phyloP scores from a whole-genome alignment of 202 grass and related monocot species.

The Alloteropsis angusta region DNA sequence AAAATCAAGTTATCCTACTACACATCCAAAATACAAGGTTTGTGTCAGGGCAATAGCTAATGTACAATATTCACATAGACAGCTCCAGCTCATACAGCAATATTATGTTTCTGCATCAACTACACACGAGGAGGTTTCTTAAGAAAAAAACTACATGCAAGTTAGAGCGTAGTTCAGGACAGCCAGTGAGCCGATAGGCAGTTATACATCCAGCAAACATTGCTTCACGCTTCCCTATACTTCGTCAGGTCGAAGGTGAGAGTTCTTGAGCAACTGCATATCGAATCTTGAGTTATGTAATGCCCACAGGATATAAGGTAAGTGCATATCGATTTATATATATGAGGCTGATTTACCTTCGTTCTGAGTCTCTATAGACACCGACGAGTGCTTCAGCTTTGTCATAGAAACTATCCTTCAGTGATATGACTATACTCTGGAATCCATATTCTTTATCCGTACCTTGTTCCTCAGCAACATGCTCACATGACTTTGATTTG shows the following conservation, averaged over 20 bases:
- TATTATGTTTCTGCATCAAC: not conserved
- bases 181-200: not conserved
- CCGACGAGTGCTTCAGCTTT: conserved; percentile 97
- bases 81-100: not conserved
- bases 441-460: conserved; percentile 64
- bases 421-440: conserved; percentile 95
- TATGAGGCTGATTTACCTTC: conserved; percentile 32
- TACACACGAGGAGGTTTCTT: not conserved
- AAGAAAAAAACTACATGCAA: not conserved
- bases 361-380: conserved; percentile 87
- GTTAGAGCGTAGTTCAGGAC: not conserved
- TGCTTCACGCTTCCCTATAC: conserved; percentile 57
- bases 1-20: not conserved
- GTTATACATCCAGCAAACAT: not conserved
- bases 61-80: not conserved
- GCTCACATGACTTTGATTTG: conserved; percentile 83
- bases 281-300: not conserved
- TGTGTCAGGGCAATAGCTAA: not conserved
- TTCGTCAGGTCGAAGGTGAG: conserved; percentile 89
- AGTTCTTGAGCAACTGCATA: conserved; percentile 83
- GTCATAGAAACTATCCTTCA: conserved; percentile 98
- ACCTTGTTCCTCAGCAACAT: conserved; percentile 35
- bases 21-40: not conserved
- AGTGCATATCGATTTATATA: not conserved
- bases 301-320: not conserved